phyloP scores from a whole-genome alignment of 2,329 filamentous ascomycete genomes.

The Rachicladosporium sp. region DNA sequence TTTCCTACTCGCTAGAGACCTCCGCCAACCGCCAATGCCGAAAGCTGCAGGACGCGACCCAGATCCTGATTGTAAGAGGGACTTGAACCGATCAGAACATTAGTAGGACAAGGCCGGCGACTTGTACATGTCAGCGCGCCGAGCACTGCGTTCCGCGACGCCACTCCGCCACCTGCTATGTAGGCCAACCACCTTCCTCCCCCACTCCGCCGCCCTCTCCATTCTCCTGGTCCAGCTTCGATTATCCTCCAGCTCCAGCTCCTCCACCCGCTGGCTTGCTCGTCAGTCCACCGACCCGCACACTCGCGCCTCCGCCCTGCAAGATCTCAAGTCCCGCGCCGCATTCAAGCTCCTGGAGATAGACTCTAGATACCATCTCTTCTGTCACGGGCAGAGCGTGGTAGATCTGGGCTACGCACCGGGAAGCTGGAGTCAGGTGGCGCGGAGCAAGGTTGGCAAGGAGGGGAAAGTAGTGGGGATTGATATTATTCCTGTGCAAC shows the following conservation, averaged over 20 bases:
- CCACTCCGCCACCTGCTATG: no score
- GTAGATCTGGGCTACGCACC: slow-evolving; percentile 79
- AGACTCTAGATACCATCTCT: slow-evolving; percentile 70
- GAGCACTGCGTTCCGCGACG: no score
- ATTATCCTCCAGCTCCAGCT: slow-evolving; percentile 29
- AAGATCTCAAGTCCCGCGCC: slow-evolving; percentile 75
- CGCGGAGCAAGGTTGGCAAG: slow-evolving; percentile 60
- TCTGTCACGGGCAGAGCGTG: slow-evolving; percentile 69
- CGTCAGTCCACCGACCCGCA: slow-evolving; percentile 67
- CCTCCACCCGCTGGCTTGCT: slow-evolving; percentile 69
- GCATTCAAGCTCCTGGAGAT: slow-evolving; percentile 92
- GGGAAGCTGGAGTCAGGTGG: slow-evolving; percentile 62
- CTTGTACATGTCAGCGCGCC: no score
- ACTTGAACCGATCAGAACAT: no score
- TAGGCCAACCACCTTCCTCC: no score
- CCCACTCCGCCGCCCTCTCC: no score
- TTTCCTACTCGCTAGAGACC: no score
- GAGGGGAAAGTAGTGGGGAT: slow-evolving; percentile 66
- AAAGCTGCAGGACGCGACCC: no score
- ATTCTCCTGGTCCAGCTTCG: slow-evolving; percentile 4
- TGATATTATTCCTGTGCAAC: slow-evolving; percentile 84
- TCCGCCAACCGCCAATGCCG: no score
- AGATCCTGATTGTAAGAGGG: no score
- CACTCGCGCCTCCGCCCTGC: slow-evolving; percentile 61
- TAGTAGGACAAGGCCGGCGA: no score